Evolutionary conservation across 1,139 yeast species (phyloP), one percentile per base, ranked within the genome.

Genomic region (Yamadazyma dendronema): DNA sequence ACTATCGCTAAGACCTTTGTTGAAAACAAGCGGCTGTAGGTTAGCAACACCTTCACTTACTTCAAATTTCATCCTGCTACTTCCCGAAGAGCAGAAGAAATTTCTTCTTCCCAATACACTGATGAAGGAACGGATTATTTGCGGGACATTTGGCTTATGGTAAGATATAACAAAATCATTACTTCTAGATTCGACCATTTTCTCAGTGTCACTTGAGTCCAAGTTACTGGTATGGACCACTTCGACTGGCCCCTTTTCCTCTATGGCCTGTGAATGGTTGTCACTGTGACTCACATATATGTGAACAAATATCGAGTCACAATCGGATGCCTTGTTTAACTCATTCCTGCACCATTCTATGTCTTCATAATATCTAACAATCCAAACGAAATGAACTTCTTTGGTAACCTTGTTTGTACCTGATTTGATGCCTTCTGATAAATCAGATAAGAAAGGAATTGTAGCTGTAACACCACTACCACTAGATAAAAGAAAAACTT

Each of bases 391-490:
- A 25, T 67, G 58, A 24, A 79, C 59, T 4, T 54, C 53, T 32
- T 52, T 49, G 12, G 62, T 52, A 12, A 55, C 41, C 8, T 28
- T 45, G n/a, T 49, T 50, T 2, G 29, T 36, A 11, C 47, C 49
- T 13, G 40, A 30, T 22, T 47, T 41, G 34, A 45, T 50, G 38
- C 52, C 44, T 26, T 46, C 46, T 9, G 55, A 44, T 26, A 58
- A 46, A 37, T 46, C 56, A 34, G 53, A 57, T 38, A 77, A 61
- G 43, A 72, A 74, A 3, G 84, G 79, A 14, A 77, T 44, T 2
- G 74, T 64, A 0, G 79, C 81, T 2, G 83, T 67, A 7, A 78
- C 67, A 30, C 85, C 86, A 37, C 79, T 69, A 0, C 86, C 79
- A 13, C 76, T 57, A 28, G 77, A 58, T 9, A 74, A 29, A 16